These are phyloP conservation scores for Aspergillus quadricinctus DNA, from an alignment of 2,329 filamentous ascomycete genomes.

Conservation along the genomic window DNA sequence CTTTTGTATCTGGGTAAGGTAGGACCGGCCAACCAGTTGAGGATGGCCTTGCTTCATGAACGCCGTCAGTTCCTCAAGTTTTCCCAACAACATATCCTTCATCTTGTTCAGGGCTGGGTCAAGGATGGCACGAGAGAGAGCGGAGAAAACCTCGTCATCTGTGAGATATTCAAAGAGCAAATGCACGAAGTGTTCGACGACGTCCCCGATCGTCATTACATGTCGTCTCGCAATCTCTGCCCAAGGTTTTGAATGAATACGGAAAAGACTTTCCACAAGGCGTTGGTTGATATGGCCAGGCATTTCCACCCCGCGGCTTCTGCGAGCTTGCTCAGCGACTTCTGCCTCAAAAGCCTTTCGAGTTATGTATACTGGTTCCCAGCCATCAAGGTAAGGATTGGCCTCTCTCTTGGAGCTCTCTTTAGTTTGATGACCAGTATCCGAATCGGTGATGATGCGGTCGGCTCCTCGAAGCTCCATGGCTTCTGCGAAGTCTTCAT, in stretches of 20 bases:
- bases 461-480: slow-evolving; percentile 7
- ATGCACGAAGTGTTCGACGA: slow-evolving; percentile 17
- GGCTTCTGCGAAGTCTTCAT: slow-evolving; percentile 17
- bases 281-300: slow-evolving; percentile 31
- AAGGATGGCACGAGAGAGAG: slow-evolving; percentile 17
- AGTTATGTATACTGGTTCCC: slow-evolving; percentile 5
- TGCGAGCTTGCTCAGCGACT: slow-evolving; percentile 21
- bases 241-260: slow-evolving; percentile 33
- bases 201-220: slow-evolving; percentile 22
- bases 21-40: slow-evolving; percentile 14
- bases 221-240: slow-evolving; percentile 21
- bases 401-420: neutral
- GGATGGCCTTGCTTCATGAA: slow-evolving; percentile 20
- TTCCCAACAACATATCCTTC: slow-evolving; percentile 13
- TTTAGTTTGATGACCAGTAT: neutral
- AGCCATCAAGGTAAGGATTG: slow-evolving; percentile 14
- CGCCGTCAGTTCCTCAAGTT: slow-evolving; percentile 20
- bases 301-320: slow-evolving; percentile 27
- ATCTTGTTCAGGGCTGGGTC: slow-evolving; percentile 21
- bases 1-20: slow-evolving; percentile 9
- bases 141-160: slow-evolving; percentile 17
- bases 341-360: slow-evolving; percentile 12
- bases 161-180: slow-evolving; percentile 22
- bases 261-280: slow-evolving; percentile 31
- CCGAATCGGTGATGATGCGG: neutral